These are phyloP conservation scores for Suillus clintonianus DNA, from an alignment of 768 basidiomycete species.

Conservation along the genomic window DNA sequence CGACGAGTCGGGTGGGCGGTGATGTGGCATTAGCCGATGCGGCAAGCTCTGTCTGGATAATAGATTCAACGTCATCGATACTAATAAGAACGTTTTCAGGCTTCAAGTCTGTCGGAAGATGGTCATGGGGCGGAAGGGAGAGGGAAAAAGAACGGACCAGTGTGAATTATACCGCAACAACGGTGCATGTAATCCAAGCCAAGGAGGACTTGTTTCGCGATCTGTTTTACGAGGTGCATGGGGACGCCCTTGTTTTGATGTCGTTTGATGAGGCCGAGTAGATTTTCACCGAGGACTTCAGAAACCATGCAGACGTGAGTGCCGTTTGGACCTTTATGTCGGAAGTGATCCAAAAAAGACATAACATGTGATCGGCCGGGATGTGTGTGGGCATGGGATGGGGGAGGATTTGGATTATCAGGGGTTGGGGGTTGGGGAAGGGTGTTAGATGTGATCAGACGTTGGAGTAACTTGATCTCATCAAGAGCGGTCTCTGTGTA, in stretches of 20 bases:
- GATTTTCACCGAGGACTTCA: constrained; percentile 96
- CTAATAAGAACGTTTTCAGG: constrained; percentile 97
- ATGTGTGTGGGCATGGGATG: constrained; percentile 67
- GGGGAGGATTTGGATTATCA: constrained; percentile 50
- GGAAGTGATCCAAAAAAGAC: constrained; percentile 96
- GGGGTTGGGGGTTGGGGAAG: constrained; percentile 52
- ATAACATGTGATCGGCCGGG: constrained; percentile 94
- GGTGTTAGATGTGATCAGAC: constrained; percentile 82
- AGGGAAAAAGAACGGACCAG: constrained; percentile 48
- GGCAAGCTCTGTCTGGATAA: constrained; percentile 83
- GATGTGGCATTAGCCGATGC: constrained; percentile 35
- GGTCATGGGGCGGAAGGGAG: constrained; percentile 6
- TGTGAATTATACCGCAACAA: constrained; percentile 96
- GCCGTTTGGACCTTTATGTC: constrained; percentile 95
- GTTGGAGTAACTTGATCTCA: constrained; percentile 97
- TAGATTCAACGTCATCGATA: constrained; percentile 94
- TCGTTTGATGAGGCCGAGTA: constrained; percentile 94
- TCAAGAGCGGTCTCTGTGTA: constrained; percentile 99
- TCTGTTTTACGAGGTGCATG: constrained; percentile 89
- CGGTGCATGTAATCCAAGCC: constrained; percentile 98
- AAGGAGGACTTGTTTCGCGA: constrained; percentile 93
- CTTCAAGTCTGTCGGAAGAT: constrained; percentile 69
- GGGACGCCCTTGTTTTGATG: constrained; percentile 99
- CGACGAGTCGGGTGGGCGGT: constrained; percentile 69
- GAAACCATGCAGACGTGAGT: constrained; percentile 99